Base-by-base conservation (phyloP, 441 rosid genomes). In the Mallotus japonicus region DNA sequence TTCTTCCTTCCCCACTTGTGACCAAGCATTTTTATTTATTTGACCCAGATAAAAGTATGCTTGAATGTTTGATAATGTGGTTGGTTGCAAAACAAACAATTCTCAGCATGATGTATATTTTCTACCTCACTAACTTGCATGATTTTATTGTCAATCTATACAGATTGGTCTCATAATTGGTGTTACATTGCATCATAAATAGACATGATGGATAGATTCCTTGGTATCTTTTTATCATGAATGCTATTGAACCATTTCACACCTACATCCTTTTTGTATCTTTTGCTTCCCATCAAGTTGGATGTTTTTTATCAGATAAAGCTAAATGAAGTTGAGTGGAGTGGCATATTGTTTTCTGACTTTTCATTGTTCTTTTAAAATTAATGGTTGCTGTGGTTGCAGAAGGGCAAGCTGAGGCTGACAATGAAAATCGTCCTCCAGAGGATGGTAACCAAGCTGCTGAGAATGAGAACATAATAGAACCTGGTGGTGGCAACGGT, bases 371-470 rank as follows among this genome's bases (percentile, higher is more conserved):
- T 68, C 40, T 6, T 20, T 15, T 59, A 46, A 46, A 44, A 16
- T 55, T 70, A 16, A 13, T 47, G 7, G 62, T 60, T 62, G 22
- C 3, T 34, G 13, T 24, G 73, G 24, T 66, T 79, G 79, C 80
- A 79, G 96, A 87, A 70, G 88, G 86, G 75, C 84, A 83, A 79
- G 86, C 66, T 72, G 92, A 83, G 32, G 92, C 80, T 59, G 92
- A 87, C 85, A 86, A 90, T 72, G 93, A 83, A 86, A 90, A 87
- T 80, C 84, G 24, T 8, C 82, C 75, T 8, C 84, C 78, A 13
- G 85, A 75, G 64, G 83, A 84, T 3, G 89, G 78, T 58, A 80
- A 91, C 77, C 83, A 9, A 70, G 88, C 67, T 50, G 87, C 66
- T 63, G 93, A 80, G 76, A 88, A 90, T 73, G 91, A 74, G 69